phyloP scores from a whole-genome alignment of 192 early-diverging fungal genomes.

The Diversispora epigaea region DNA sequence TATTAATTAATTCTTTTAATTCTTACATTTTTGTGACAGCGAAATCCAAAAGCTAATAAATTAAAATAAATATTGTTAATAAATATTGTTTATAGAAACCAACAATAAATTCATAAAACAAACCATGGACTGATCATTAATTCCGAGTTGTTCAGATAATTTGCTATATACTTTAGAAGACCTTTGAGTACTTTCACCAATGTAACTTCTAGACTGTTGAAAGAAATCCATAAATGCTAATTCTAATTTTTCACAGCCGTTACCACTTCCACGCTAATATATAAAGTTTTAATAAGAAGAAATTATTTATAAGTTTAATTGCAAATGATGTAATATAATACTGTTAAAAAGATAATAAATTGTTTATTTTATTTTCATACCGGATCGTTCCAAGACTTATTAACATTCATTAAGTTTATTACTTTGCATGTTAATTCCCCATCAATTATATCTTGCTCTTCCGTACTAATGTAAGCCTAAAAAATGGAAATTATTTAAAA shows the following conservation, averaged over 20 bases:
- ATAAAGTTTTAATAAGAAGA: neutral
- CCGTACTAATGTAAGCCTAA: constrained; percentile 67
- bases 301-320: too few relatives aligned
- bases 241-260: constrained; percentile 68
- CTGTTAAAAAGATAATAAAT: too few relatives aligned
- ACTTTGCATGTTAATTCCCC: constrained; percentile 70
- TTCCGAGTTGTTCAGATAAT: constrained; percentile 64
- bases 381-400: constrained; percentile 50
- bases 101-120: neutral
- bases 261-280: constrained; percentile 43
- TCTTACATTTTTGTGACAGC: constrained; percentile 66
- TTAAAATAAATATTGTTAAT: constrained; percentile 4
- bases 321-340: too few relatives aligned
- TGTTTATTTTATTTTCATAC: constrained; percentile 22
- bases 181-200: constrained; percentile 67
- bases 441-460: constrained; percentile 78
- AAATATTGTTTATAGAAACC: too few relatives aligned
- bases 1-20: too few relatives aligned
- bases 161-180: constrained; percentile 64
- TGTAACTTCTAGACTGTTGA: constrained; percentile 74
- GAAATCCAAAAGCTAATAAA: constrained; percentile 50
- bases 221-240: constrained; percentile 80
- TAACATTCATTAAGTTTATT: constrained; percentile 68
- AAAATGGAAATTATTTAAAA: constrained; percentile 22
- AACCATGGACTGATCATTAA: constrained; percentile 58